Percentiles rank a stretch among this genome's conserved stretches.
Conservation (phyloP, 1,139 yeast genomes). For the Sugiyamaella neomexicana region DNA sequence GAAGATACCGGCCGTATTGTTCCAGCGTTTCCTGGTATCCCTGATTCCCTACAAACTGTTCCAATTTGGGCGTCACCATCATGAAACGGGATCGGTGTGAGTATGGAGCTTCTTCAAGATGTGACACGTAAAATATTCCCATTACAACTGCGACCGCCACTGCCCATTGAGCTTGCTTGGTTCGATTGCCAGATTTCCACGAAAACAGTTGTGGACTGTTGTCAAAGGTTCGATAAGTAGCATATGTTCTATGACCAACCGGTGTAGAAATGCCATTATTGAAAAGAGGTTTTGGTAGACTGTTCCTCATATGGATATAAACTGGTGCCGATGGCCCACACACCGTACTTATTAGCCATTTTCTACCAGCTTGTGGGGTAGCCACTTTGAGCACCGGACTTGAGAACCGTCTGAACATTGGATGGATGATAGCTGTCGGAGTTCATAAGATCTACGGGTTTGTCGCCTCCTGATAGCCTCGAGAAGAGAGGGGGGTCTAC, state of each 20-base stretch:
- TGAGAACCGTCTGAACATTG: neutral
- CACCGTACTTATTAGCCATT: no score
- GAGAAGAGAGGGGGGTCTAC: neutral
- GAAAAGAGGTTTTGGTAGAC: no score
- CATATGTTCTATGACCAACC: constrained; percentile 9
- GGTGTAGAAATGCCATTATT: no score
- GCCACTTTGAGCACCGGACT: neutral
- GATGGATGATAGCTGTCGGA: neutral
- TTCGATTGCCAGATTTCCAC: constrained; percentile 16
- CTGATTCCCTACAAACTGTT: constrained; percentile 63
- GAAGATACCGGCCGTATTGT: constrained; percentile 37
- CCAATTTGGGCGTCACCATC: constrained; percentile 70
- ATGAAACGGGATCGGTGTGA: constrained; percentile 73
- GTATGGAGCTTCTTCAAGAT: constrained; percentile 80
- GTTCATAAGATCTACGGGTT: no score
- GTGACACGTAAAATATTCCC: constrained; percentile 56
- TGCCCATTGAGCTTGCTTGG: constrained; percentile 31
- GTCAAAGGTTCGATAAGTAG: constrained; percentile 19
- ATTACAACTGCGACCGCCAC: constrained; percentile 34
- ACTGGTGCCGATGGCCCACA: no score
- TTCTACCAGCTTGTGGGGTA: no score
- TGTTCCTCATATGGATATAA: no score
- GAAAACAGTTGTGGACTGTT: constrained; percentile 6
- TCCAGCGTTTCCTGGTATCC: constrained; percentile 61
- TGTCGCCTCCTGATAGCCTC: no score